Conservation (phyloP, 2,329 filamentous ascomycete genomes). For the Aspergillus sp. region DNA sequence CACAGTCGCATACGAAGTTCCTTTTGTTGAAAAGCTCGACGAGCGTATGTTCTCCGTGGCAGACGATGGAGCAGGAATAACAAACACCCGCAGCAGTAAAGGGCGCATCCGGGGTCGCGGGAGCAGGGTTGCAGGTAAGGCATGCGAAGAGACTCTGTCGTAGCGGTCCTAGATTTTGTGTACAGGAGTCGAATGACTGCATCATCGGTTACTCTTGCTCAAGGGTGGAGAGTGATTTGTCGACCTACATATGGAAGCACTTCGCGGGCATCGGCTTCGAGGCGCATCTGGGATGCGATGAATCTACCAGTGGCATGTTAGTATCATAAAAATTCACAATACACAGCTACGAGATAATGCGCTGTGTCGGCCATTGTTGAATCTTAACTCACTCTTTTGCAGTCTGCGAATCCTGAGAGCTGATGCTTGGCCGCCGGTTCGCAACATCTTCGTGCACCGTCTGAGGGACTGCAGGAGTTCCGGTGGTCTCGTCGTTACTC, state of each 20-base stretch:
- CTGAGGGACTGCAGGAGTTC: constrained; percentile 13
- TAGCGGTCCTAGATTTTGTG: constrained; percentile 81
- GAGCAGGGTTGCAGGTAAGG: constrained; percentile 85
- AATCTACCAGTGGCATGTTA: constrained; percentile 58
- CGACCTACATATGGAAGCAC: constrained; percentile 79
- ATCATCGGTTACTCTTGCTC: constrained; percentile 14
- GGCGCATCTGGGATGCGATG: constrained; percentile 81
- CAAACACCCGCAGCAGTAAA: constrained; percentile 81
- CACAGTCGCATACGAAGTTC: constrained; percentile 95
- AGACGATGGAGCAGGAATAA: constrained; percentile 95
- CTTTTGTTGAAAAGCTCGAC: constrained; percentile 96
- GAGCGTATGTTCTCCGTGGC: constrained; percentile 90
- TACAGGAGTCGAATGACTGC: constrained; percentile 91
- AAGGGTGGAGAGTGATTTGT: background rate
- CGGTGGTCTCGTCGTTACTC: constrained; percentile 19
- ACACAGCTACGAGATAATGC: background rate
- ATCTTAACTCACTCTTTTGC: constrained; percentile 60
- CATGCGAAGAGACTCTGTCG: constrained; percentile 91
- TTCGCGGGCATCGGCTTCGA: constrained; percentile 94
- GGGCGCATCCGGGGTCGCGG: constrained; percentile 59
- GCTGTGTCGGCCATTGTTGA: background rate
- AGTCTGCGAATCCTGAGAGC: constrained; percentile 66
- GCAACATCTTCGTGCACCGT: constrained; percentile 13
- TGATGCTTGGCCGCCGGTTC: constrained; percentile 38
- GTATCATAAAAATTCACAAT: background rate